phyloP scores from a whole-genome alignment of 305 asterid genomes.

The Striga hermonthica region DNA sequence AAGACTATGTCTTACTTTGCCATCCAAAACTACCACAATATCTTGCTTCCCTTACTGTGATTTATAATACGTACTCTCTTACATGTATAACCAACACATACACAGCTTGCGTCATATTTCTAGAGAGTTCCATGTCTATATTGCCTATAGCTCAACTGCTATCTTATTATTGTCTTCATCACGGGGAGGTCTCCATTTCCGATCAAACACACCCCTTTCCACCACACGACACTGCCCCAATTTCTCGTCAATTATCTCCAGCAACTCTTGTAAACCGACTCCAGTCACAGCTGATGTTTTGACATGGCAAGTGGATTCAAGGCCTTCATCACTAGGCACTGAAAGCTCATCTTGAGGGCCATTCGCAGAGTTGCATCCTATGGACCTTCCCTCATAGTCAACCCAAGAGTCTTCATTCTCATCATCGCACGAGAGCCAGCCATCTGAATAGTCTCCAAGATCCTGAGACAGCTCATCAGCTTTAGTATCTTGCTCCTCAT shows the following conservation, averaged over 20 bases:
- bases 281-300: constrained; percentile 80
- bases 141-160: constrained; percentile 36
- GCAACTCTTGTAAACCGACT: constrained; percentile 80
- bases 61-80: too few relatives aligned
- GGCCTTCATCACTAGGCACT: constrained; percentile 16
- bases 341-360: constrained; percentile 29
- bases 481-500: constrained; percentile 34
- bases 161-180: constrained; percentile 39
- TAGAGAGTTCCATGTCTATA: too few relatives aligned
- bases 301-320: constrained; percentile 42
- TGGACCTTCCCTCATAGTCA: constrained; percentile 41
- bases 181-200: constrained; percentile 88
- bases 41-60: too few relatives aligned
- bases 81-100: too few relatives aligned
- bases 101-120: too few relatives aligned
- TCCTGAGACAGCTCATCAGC: constrained; percentile 36
- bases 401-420: constrained; percentile 46
- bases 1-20: too few relatives aligned
- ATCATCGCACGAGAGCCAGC: constrained; percentile 49
- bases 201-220: constrained; percentile 51
- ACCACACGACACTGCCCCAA: constrained; percentile 37
- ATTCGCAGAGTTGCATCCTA: constrained; percentile 40
- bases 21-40: too few relatives aligned
- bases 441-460: constrained; percentile 45
- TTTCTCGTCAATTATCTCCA: constrained; percentile 67